A percentile compares a stretch with the other conserved stretches of the same genome.
phyloP scores from a whole-genome alignment of 768 basidiomycete genomes.

The Lentinula boryana region DNA sequence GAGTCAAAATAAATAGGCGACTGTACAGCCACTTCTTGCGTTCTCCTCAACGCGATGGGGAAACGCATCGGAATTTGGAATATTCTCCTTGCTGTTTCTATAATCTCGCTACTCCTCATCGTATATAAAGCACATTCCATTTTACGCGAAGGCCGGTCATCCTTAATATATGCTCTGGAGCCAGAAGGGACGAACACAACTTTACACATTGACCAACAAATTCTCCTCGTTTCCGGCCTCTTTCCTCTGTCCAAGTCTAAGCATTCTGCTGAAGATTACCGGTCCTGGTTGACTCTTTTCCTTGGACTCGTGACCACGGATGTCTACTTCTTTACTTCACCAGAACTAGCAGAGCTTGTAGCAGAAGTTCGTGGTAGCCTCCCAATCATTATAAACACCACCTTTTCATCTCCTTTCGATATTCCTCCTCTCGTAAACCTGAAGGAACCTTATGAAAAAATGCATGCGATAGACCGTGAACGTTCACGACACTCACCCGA shows the following conservation, averaged over 20 bases:
- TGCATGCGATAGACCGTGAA: constrained; percentile 43
- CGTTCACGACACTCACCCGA: constrained; percentile 34
- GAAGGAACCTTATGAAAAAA: constrained; percentile 27
- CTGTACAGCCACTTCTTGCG: background rate
- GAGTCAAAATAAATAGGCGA: too few species aligned
- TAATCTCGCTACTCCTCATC: background rate
- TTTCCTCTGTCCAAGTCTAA: constrained; percentile 47
- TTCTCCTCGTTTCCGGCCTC: constrained; percentile 51
- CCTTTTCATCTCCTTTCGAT: constrained; percentile 38
- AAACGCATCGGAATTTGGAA: background rate
- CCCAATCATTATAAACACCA: constrained; percentile 38
- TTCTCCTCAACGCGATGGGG: background rate
- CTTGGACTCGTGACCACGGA: constrained; percentile 37
- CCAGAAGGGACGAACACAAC: background rate
- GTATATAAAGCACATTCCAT: background rate
- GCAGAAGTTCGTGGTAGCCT: constrained; percentile 23
- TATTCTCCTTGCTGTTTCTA: background rate
- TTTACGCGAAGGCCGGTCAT: background rate
- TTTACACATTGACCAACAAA: constrained; percentile 3
- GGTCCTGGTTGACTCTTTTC: constrained; percentile 37
- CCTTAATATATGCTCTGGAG: background rate
- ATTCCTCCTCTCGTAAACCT: constrained; percentile 37
- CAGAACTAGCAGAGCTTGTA: constrained; percentile 28
- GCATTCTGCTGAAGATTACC: constrained; percentile 40
- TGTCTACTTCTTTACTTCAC: constrained; percentile 49